Percentiles rank a stretch among this genome's conserved stretches.
phyloP scores from a whole-genome alignment of 2,329 filamentous ascomycete genomes.

The Diaporthe citriasiana region DNA sequence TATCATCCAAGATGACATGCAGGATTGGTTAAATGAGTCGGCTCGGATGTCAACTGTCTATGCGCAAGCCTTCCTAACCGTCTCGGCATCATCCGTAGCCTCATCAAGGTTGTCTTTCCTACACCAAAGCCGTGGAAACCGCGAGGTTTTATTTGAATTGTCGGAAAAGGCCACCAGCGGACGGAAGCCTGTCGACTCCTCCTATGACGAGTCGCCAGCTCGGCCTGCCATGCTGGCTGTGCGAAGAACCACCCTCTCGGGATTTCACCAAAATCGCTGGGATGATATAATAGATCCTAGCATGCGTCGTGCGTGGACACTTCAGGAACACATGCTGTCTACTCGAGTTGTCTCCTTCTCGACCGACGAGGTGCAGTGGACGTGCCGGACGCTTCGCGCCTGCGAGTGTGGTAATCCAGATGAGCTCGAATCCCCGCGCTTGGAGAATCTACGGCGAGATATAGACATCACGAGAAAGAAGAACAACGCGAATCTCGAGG shows the following conservation, averaged over 20 bases:
- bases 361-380: slow-evolving; percentile 1
- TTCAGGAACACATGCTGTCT: neutral
- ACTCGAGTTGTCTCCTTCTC: neutral
- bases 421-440: neutral
- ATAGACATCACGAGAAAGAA: neutral
- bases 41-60: neutral
- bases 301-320: neutral
- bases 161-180: neutral
- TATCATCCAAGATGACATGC: neutral
- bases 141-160: neutral
- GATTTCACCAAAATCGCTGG: neutral
- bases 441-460: neutral
- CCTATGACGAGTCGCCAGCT: neutral
- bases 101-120: neutral
- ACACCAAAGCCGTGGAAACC: neutral
- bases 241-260: neutral
- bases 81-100: neutral
- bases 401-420: neutral
- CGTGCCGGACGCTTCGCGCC: neutral
- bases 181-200: too few species aligned
- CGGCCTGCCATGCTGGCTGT: neutral
- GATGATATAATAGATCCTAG: neutral
- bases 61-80: neutral
- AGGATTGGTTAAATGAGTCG: neutral
- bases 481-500: neutral